These are phyloP conservation scores for Solanum ossicruentum DNA, from an alignment of 257 asterid species.

Conservation along the genomic window DNA sequence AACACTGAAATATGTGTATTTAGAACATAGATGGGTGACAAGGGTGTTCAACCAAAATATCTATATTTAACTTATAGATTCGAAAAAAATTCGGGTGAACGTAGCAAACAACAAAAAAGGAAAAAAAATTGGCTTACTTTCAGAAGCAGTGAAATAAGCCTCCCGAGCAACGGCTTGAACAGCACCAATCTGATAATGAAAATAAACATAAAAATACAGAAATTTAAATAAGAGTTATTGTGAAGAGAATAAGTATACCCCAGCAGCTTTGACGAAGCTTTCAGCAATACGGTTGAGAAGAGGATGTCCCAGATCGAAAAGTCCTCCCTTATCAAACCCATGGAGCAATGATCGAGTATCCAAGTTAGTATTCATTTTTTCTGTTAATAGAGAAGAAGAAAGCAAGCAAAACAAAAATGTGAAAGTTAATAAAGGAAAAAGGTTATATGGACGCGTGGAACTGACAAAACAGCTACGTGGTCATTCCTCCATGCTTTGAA, in stretches of 20 bases:
- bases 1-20: not conserved
- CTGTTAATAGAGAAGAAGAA: not conserved
- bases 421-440: not conserved
- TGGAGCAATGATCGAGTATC: constrained; percentile 48
- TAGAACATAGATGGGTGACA: no score
- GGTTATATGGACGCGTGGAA: not conserved
- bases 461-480: not conserved
- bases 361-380: constrained; percentile 39
- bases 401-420: no score
- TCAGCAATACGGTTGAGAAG: constrained; percentile 75
- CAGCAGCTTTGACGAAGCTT: constrained; percentile 78
- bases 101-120: not conserved
- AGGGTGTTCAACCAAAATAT: no score
- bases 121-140: constrained; percentile 24
- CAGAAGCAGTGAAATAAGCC: constrained; percentile 60
- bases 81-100: no score
- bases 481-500: not conserved
- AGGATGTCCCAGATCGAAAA: constrained; percentile 82
- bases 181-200: constrained; percentile 62
- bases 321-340: constrained; percentile 38
- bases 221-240: not conserved
- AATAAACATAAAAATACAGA: not conserved
- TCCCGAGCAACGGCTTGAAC: constrained; percentile 81
- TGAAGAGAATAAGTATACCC: constrained; percentile 20
- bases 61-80: no score